Evolutionary conservation across 805 yeast species (phyloP).

Genomic region (Candida anglica): DNA sequence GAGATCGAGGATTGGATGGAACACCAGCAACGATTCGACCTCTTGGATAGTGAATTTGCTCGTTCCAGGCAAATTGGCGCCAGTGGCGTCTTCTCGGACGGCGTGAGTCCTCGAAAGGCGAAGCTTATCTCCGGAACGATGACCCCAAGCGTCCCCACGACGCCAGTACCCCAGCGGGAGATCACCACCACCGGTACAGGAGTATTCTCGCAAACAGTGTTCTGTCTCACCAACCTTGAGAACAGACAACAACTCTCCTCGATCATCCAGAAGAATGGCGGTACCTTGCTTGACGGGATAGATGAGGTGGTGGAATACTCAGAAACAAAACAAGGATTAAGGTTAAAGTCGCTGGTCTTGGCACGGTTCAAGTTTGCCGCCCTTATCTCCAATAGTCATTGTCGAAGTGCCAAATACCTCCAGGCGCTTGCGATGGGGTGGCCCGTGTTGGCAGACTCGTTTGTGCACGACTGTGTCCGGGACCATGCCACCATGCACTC

Average conservation of each 20-base stretch:
- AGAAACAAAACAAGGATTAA: slow-evolving; percentile 7
- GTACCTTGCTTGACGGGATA: slow-evolving; percentile 33
- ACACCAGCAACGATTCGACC: slow-evolving; percentile 33
- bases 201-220: slow-evolving; percentile 21
- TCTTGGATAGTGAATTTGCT: no score
- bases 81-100: not conserved
- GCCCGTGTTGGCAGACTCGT: slow-evolving; percentile 70
- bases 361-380: slow-evolving; percentile 53
- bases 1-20: slow-evolving; percentile 35
- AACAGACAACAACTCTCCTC: slow-evolving; percentile 27
- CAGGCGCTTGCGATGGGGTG: slow-evolving; percentile 79
- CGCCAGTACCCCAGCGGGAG: no score
- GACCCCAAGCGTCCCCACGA: not conserved
- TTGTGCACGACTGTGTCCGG: slow-evolving; percentile 44
- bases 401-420: slow-evolving; percentile 70
- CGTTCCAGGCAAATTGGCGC: not conserved
- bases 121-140: no score
- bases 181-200: no score
- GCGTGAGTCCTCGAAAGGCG: not conserved
- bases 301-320: slow-evolving; percentile 23
- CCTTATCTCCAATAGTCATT: slow-evolving; percentile 52
- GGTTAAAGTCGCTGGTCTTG: slow-evolving; percentile 8
- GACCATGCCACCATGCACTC: slow-evolving; percentile 17
- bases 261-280: slow-evolving; percentile 40
- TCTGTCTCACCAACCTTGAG: slow-evolving; percentile 34